Evolutionary conservation across 2,329 filamentous ascomycete species (phyloP).

Genomic region (Colletotrichum filicis): DNA sequence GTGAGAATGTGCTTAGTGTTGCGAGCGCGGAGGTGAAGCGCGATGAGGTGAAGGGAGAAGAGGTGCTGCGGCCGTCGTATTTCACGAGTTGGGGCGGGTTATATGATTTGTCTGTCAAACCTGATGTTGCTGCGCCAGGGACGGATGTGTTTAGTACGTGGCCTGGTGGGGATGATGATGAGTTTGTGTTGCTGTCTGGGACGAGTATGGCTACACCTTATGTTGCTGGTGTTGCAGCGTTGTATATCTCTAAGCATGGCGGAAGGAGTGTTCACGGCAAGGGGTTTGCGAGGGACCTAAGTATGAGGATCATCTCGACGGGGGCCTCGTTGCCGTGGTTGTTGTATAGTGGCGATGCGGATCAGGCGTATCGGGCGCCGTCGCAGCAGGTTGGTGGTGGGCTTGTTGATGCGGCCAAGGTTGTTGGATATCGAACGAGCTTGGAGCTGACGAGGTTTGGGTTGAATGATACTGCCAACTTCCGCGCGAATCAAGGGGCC

Average conservation of each 20-base stretch:
- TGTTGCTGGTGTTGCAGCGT: slow-evolving; percentile 53
- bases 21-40: slow-evolving; percentile 48
- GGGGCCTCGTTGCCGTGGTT: slow-evolving; percentile 40
- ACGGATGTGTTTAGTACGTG: slow-evolving; percentile 54
- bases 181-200: slow-evolving; percentile 53
- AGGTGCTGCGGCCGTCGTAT: slow-evolving; percentile 43
- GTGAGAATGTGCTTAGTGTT: slow-evolving; percentile 50
- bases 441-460: slow-evolving; percentile 48
- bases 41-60: background rate
- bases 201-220: slow-evolving; percentile 62
- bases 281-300: slow-evolving; percentile 45
- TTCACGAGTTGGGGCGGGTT: slow-evolving; percentile 52
- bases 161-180: slow-evolving; percentile 38
- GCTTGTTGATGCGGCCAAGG: slow-evolving; percentile 51
- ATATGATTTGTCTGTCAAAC: slow-evolving; percentile 49
- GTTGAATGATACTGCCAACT: slow-evolving; percentile 55
- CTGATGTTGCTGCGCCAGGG: slow-evolving; percentile 55
- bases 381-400: slow-evolving; percentile 53
- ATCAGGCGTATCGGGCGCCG: slow-evolving; percentile 39
- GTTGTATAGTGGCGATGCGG: background rate
- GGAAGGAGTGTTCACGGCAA: slow-evolving; percentile 45
- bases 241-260: slow-evolving; percentile 47
- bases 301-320: slow-evolving; percentile 46
- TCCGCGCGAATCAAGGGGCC: slow-evolving; percentile 37
- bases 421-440: slow-evolving; percentile 46